phyloP scores from a whole-genome alignment of 2,329 filamentous ascomycete species.

The Arthrinium puccinioides region DNA sequence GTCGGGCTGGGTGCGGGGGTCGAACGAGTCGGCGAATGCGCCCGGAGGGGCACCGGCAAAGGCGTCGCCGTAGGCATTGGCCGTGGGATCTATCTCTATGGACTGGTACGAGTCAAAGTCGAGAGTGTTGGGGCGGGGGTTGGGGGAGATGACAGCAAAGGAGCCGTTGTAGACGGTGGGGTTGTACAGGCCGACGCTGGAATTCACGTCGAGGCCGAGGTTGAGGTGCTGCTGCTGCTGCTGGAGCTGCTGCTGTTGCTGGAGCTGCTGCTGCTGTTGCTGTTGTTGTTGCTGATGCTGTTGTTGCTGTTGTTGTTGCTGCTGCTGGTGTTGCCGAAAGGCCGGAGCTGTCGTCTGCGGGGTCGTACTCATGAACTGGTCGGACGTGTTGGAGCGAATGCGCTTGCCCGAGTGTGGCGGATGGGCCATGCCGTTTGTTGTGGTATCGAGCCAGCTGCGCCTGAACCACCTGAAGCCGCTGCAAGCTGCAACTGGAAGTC shows the following conservation, averaged over 20 bases:
- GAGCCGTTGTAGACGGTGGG: conserved; percentile 3
- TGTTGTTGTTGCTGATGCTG: conserved; percentile 2
- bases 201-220: too few species aligned
- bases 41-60: conserved; percentile 19
- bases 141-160: conserved; percentile 1
- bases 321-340: conserved; percentile 14
- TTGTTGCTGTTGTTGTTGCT: conserved; percentile 10
- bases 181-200: conserved; percentile 3
- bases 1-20: conserved; percentile 18
- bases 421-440: conserved; percentile 8
- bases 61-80: conserved; percentile 12
- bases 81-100: conserved; percentile 15
- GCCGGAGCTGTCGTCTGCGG: conserved; percentile 24
- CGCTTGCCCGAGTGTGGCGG: conserved; percentile 10
- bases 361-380: conserved; percentile 20
- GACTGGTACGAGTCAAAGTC: conserved; percentile 7
- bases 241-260: conserved; percentile 10
- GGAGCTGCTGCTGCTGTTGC: conserved; percentile 8
- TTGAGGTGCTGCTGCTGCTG: conserved; percentile 11
- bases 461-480: too few species aligned
- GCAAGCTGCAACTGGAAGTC: too few species aligned
- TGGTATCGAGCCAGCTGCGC: too few species aligned
- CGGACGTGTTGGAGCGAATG: conserved; percentile 10
- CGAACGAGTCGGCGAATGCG: conserved; percentile 14
- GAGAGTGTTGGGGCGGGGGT: conserved; percentile 2